Evolutionary conservation across 495 filamentous ascomycete species (phyloP).

Genomic region (Daldinia grandis): DNA sequence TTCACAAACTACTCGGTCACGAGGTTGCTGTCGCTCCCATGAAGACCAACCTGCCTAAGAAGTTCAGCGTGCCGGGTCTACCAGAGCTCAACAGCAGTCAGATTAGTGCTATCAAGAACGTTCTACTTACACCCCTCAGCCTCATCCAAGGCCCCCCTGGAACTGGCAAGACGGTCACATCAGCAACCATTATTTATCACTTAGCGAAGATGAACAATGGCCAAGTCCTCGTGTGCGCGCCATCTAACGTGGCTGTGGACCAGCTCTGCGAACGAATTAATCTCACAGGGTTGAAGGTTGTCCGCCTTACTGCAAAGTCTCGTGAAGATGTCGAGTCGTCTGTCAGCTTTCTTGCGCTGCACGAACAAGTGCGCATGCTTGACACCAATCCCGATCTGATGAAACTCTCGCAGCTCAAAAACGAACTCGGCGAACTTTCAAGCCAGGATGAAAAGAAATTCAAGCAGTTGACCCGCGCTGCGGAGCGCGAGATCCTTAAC

Average conservation of each 20-base stretch:
- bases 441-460: slow-evolving; percentile 98
- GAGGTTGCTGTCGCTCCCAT: slow-evolving; percentile 95
- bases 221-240: slow-evolving; percentile 95
- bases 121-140: slow-evolving; percentile 89
- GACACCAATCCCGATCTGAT: slow-evolving; percentile 92
- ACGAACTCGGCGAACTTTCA: slow-evolving; percentile 88
- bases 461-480: slow-evolving; percentile 90
- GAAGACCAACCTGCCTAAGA: slow-evolving; percentile 96
- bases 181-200: slow-evolving; percentile 98
- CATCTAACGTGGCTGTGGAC: slow-evolving; percentile 98
- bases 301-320: slow-evolving; percentile 98
- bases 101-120: slow-evolving; percentile 95
- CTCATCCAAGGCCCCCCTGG: slow-evolving; percentile 97
- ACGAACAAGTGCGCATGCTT: slow-evolving; percentile 97
- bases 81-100: slow-evolving; percentile 96
- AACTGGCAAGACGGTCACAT: slow-evolving; percentile 99
- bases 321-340: slow-evolving; percentile 98
- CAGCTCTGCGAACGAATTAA: slow-evolving; percentile 99
- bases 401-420: slow-evolving; percentile 92
- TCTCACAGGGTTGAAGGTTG: slow-evolving; percentile 90
- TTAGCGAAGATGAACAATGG: slow-evolving; percentile 94
- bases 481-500: slow-evolving; percentile 93
- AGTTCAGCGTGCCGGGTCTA: slow-evolving; percentile 94
- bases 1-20: slow-evolving; percentile 95
- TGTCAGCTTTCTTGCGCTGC: slow-evolving; percentile 91